phyloP scores from a whole-genome alignment of 352 stramenopile species.

The Phytopythium cucurbitacearum region DNA sequence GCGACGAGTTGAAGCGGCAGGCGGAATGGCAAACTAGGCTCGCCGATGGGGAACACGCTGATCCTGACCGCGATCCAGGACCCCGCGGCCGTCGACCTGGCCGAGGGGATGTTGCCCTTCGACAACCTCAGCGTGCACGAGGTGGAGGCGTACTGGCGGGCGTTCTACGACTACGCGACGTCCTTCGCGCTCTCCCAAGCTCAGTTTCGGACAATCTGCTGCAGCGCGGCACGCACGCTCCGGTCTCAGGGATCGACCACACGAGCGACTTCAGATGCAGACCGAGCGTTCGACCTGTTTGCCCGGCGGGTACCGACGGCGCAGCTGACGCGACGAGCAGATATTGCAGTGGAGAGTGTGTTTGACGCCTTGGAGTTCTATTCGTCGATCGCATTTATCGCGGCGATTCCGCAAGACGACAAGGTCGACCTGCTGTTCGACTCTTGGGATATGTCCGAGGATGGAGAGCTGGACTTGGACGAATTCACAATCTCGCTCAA shows the following conservation, averaged over 20 bases:
- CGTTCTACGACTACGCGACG: constrained; percentile 75
- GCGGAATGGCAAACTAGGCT: background rate
- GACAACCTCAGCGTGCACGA: constrained; percentile 65
- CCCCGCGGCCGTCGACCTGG: constrained; percentile 33
- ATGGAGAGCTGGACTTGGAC: constrained; percentile 69
- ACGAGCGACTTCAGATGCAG: constrained; percentile 35
- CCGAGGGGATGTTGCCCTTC: constrained; percentile 61
- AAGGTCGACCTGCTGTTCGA: constrained; percentile 85
- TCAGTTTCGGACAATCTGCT: constrained; percentile 65
- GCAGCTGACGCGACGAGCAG: background rate
- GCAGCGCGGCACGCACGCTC: constrained; percentile 31
- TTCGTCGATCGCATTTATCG: constrained; percentile 67
- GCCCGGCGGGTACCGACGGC: background rate
- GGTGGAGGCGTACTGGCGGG: constrained; percentile 81
- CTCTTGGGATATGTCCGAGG: constrained; percentile 86
- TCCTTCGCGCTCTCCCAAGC: constrained; percentile 61
- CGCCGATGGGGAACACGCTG: constrained; percentile 63
- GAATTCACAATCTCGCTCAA: constrained; percentile 88
- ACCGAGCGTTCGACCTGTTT: constrained; percentile 61
- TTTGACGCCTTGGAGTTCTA: constrained; percentile 83
- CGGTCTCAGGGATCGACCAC: constrained; percentile 37
- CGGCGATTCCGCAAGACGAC: constrained; percentile 49
- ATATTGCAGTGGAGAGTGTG: constrained; percentile 9
- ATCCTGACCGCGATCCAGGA: constrained; percentile 47
- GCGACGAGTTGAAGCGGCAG: background rate